Evolutionary conservation across 2,329 filamentous ascomycete species (phyloP).

Genomic region (Kalmusia sp.): DNA sequence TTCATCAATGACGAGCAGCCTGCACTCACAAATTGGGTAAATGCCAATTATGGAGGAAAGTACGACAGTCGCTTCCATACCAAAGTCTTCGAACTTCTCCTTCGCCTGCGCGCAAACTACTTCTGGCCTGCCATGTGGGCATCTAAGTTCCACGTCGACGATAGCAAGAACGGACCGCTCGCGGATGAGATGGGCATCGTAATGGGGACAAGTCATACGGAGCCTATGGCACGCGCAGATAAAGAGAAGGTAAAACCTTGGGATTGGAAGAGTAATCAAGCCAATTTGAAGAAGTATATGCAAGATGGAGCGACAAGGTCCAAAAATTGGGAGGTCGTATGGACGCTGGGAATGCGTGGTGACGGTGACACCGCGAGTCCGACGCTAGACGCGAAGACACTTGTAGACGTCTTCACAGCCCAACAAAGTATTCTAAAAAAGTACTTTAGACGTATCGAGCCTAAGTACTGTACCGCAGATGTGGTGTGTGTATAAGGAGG

Average conservation of each 20-base stretch:
- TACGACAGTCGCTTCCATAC: conserved; percentile 68
- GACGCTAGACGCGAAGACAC: conserved; percentile 30
- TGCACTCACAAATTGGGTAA: conserved; percentile 69
- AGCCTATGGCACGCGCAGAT: conserved; percentile 69
- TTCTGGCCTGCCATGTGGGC: conserved; percentile 75
- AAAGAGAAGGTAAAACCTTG: conserved; percentile 42
- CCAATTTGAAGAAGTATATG: conserved; percentile 33
- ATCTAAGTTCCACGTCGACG: conserved; percentile 73
- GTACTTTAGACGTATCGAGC: conserved; percentile 58
- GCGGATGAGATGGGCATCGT: conserved; percentile 75
- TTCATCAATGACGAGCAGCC: conserved; percentile 75
- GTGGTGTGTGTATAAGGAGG: conserved; percentile 76
- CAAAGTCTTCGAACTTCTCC: conserved; percentile 71
- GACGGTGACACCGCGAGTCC: conserved; percentile 64
- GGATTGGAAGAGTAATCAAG: conserved; percentile 37
- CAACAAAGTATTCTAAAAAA: conserved; percentile 64
- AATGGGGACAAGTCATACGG: conserved; percentile 73
- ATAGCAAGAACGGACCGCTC: conserved; percentile 68
- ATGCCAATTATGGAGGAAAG: conserved; percentile 53
- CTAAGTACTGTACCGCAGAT: conserved; percentile 65
- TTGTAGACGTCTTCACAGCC: conserved; percentile 64
- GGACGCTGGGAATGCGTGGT: conserved; percentile 72
- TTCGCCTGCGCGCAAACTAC: conserved; percentile 74
- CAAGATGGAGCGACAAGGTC: conserved; percentile 46
- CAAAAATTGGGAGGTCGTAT: conserved; percentile 68